phyloP scores from a whole-genome alignment of 192 early-diverging fungal genomes.

The Coemansia sp. region DNA sequence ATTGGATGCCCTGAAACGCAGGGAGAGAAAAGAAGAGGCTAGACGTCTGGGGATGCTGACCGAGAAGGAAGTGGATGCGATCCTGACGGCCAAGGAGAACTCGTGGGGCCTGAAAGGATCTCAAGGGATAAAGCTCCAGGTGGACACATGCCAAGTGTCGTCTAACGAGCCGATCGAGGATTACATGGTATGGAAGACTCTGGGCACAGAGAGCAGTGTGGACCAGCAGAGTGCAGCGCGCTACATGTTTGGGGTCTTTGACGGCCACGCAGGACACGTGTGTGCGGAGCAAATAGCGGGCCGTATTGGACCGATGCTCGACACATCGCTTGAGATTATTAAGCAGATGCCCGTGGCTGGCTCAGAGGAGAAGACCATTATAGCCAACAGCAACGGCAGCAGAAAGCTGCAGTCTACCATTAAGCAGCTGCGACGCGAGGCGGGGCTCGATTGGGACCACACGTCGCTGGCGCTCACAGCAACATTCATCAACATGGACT shows the following conservation, averaged over 20 bases:
- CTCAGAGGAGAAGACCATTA: background rate
- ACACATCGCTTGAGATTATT: slow-evolving; percentile 19
- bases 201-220: slow-evolving; percentile 1
- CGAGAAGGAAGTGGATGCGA: slow-evolving; percentile 36
- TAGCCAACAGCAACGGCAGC: background rate
- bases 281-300: slow-evolving; percentile 38
- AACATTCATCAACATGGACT: slow-evolving; percentile 33
- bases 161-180: slow-evolving; percentile 55
- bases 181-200: slow-evolving; percentile 31
- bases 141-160: slow-evolving; percentile 51
- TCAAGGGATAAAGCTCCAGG: slow-evolving; percentile 7
- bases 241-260: slow-evolving; percentile 44
- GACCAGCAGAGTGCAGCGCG: slow-evolving; percentile 3
- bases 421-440: slow-evolving; percentile 20
- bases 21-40: slow-evolving; percentile 22
- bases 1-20: slow-evolving; percentile 20
- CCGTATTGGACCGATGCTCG: slow-evolving; percentile 46
- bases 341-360: background rate
- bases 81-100: slow-evolving; percentile 37
- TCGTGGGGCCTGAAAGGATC: slow-evolving; percentile 19
- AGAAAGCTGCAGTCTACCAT: slow-evolving; percentile 17
- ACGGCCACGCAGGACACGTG: slow-evolving; percentile 39
- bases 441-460: slow-evolving; percentile 37
- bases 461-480: slow-evolving; percentile 28
- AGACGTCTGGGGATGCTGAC: slow-evolving; percentile 28